These are phyloP conservation scores for Sideroxylon spinosum DNA, from an alignment of 179 eudicot species.

Conservation along the genomic window DNA sequence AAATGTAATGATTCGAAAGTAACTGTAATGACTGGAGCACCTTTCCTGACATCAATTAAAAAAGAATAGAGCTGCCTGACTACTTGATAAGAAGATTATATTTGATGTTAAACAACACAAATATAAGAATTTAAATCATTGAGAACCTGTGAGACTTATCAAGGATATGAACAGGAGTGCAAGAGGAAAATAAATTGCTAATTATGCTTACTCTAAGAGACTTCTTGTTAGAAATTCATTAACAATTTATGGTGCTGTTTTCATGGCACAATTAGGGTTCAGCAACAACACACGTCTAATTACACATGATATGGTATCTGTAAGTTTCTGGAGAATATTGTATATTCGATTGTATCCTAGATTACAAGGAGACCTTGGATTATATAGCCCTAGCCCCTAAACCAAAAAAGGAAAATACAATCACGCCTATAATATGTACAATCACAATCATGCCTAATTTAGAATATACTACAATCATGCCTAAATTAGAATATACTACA, in stretches of 20 bases:
- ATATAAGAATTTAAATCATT: background rate
- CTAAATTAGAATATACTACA: too few relatives aligned
- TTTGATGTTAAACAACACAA: background rate
- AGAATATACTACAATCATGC: too few relatives aligned
- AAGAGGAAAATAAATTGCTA: background rate
- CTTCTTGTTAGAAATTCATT: background rate
- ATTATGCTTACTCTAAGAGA: background rate
- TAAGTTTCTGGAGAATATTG: too few relatives aligned
- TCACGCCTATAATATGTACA: too few relatives aligned
- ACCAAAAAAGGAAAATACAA: too few relatives aligned
- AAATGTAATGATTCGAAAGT: background rate
- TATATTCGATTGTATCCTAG: too few relatives aligned
- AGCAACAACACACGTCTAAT: background rate
- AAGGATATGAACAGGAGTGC: background rate
- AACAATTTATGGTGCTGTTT: background rate
- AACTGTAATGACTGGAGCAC: background rate
- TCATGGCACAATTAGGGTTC: background rate
- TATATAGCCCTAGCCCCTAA: too few relatives aligned
- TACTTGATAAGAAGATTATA: background rate
- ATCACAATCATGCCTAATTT: too few relatives aligned
- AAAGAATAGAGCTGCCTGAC: background rate
- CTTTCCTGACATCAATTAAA: background rate
- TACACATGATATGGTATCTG: background rate
- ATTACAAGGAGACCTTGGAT: too few relatives aligned
- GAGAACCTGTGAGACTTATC: background rate